Evolutionary conservation across 2,329 filamentous ascomycete genomes (phyloP).

Genomic region (Teratosphaeria nubilosa): DNA sequence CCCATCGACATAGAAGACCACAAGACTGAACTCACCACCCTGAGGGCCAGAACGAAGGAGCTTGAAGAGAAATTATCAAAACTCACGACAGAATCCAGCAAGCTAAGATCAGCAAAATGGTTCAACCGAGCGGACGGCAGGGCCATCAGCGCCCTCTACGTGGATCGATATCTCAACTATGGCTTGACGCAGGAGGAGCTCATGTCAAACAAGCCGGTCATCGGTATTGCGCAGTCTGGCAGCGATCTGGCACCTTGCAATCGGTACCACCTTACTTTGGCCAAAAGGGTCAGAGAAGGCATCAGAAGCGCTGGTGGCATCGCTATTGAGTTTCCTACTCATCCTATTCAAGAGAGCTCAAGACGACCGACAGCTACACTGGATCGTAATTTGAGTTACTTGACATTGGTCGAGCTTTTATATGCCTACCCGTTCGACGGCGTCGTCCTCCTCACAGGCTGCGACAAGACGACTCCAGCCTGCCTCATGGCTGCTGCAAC

Average conservation of each 20-base stretch:
- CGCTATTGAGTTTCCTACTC: constrained; percentile 23
- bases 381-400: constrained; percentile 21
- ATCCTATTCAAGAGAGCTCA: constrained; percentile 23
- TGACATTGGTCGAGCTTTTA: constrained; percentile 21
- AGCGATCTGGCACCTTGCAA: constrained; percentile 24
- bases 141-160: constrained; percentile 21
- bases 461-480: constrained; percentile 24
- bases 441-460: constrained; percentile 21
- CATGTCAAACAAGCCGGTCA: constrained; percentile 19
- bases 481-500: constrained; percentile 24
- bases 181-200: constrained; percentile 22
- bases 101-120: constrained; percentile 21
- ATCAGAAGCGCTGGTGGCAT: constrained; percentile 21
- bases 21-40: constrained; percentile 18
- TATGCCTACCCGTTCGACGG: constrained; percentile 24
- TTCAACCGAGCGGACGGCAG: constrained; percentile 19
- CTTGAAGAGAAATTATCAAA: constrained; percentile 19
- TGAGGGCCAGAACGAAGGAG: constrained; percentile 19
- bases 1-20: constrained; percentile 22
- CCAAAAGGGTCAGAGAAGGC: constrained; percentile 21
- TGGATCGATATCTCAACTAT: constrained; percentile 23
- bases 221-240: constrained; percentile 22
- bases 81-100: constrained; percentile 7
- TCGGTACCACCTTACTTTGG: constrained; percentile 18
- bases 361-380: constrained; percentile 21